Base-by-base conservation (phyloP, 176 grass and related monocot genomes). In the Carex cristatella region DNA sequence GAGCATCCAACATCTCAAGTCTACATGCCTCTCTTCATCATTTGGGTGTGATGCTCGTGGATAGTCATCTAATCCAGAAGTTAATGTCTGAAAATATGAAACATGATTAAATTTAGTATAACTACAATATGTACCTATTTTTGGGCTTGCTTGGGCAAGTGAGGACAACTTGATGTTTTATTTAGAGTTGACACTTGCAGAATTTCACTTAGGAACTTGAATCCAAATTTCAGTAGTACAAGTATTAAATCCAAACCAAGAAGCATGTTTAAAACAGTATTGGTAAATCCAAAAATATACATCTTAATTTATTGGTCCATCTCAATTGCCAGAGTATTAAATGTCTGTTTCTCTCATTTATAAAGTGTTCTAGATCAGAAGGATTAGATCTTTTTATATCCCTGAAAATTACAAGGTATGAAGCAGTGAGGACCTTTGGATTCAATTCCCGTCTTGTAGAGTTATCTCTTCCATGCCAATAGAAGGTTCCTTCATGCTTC, bases 381-480 rank as follows among this genome's bases (percentile, higher is more conserved):
- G 33, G 33, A 15, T 14, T 38, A 15, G 4, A 69, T 37, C 48
- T 51, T 69, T 69, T 69, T 19, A 12, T 5, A 27, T 51, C 42
- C 69, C n/a, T 51, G 7, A 46, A 51, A 27, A 19, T 28, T 28
- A 51, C 42, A 73, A 73, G 69, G n/a, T 62, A 93, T 16, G 33
- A 83, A 83, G 11, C 86, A 40, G 59, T 85, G 55, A 77, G 80
- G 78, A 98, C 96, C 96, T 95, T 94, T 62, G 93, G 96, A 86
- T 98, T 98, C 73, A 98, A 82, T 86, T 98, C 93, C 66, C 76
- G 92, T 80, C 9, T 92, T 79, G 96, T 85, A 79, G 80, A 88
- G 81, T 87, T 92, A 67, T 98, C 96, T 89, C 96, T 98, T 87
- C 96, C 96, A 90, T 98, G 96, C 96, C 96, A 98, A 87, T 94